A percentile compares a stretch with the other conserved stretches of the same genome.
Conservation (phyloP, 2,329 filamentous ascomycete genomes). For the Pseudopithomyces maydicus region DNA sequence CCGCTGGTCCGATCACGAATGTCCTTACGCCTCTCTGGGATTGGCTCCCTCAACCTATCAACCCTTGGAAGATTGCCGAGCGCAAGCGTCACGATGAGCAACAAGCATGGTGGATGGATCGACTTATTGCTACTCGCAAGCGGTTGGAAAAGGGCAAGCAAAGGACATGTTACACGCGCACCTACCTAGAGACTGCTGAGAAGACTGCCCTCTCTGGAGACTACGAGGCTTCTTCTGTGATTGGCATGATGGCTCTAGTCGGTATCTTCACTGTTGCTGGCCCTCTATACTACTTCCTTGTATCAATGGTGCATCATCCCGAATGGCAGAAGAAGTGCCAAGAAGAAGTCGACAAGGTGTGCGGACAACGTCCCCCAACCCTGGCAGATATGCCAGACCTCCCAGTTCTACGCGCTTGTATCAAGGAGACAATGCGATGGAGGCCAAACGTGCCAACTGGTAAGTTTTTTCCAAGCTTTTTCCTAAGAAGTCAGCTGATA, state of each 20-base stretch:
- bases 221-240: constrained; percentile 45
- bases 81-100: constrained; percentile 59
- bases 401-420: constrained; percentile 53
- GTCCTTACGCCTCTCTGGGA: constrained; percentile 61
- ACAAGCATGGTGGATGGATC: constrained; percentile 59
- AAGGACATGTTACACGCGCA: constrained; percentile 37
- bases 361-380: constrained; percentile 31
- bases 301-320: constrained; percentile 44
- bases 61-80: constrained; percentile 61
- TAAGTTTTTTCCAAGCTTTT: constrained; percentile 21
- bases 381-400: constrained; percentile 48
- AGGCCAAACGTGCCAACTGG: constrained; percentile 53
- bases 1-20: constrained; percentile 63
- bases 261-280: constrained; percentile 47
- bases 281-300: constrained; percentile 45
- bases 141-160: constrained; percentile 40
- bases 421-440: constrained; percentile 53
- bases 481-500: constrained; percentile 2
- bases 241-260: constrained; percentile 46
- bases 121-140: constrained; percentile 45
- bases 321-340: constrained; percentile 44
- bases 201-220: constrained; percentile 48
- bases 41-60: constrained; percentile 52
- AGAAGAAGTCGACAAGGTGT: constrained; percentile 38
- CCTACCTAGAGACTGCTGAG: constrained; percentile 42